These are phyloP conservation scores for Sporisorium sorghi DNA, from an alignment of 1,284 basidiomycete species.

Conservation along the genomic window DNA sequence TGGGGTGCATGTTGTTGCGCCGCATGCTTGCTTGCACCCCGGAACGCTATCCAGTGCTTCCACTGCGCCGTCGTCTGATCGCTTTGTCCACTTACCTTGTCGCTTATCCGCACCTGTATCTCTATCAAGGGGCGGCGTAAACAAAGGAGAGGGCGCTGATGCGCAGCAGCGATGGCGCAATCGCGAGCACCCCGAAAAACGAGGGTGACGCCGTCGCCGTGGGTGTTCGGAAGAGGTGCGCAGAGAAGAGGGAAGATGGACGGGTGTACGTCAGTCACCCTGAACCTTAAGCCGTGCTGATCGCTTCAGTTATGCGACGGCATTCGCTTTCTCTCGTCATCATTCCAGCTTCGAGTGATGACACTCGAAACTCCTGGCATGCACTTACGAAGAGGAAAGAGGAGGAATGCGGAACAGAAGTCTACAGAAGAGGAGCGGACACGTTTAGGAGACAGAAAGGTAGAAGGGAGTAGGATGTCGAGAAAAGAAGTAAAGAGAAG, in stretches of 20 bases:
- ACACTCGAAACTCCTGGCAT: background rate
- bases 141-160: slow-evolving; percentile 1
- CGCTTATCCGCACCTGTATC: background rate
- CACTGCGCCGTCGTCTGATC: no score
- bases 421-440: slow-evolving; percentile 1
- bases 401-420: background rate
- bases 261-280: background rate
- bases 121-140: background rate
- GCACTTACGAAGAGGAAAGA: slow-evolving; percentile 2
- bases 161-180: background rate
- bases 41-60: background rate
- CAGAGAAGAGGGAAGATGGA: slow-evolving; percentile 2
- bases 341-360: slow-evolving; percentile 1
- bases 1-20: slow-evolving; percentile 6
- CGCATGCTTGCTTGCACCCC: background rate
- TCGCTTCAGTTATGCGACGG: background rate
- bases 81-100: slow-evolving; percentile 1
- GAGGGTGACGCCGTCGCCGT: slow-evolving; percentile 15
- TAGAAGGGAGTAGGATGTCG: background rate
- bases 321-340: slow-evolving; percentile 3
- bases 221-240: background rate
- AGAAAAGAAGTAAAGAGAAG: background rate
- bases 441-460: background rate
- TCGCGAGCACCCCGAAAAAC: slow-evolving; percentile 13
- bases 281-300: background rate